Evolutionary conservation across 75 land plant genomes (phyloP), one percentile per base, ranked within the genome.

Genomic region (Cryptomeria japonica): DNA sequence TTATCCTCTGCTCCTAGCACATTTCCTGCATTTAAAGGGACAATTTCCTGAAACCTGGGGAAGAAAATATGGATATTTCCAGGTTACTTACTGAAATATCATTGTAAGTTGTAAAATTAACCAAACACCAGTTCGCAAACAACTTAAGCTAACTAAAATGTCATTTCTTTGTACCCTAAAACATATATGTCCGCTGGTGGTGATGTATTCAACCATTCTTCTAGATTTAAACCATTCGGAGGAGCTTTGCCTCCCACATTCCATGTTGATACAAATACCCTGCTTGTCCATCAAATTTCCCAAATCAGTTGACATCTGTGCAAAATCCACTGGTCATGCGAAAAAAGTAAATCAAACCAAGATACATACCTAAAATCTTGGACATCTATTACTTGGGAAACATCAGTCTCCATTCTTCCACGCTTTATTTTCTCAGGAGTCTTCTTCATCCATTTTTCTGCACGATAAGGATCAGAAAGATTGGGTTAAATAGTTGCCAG

Each of bases 171-270:
- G 25, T 92, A 98, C 99, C 99, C 99, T 51, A 98, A 88, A 31
- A 98, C 97, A 87, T 96, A 98, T 19, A 98, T 94, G 84, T 98
- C 99, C 11, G 98, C 97, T 83, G 98, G 94, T 85, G 95, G 92
- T 82, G 93, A 79, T 46, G 92, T 87, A 73, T 93, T 92, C 70
- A 98, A 92, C 99, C 99, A 98, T 80, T 94, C 95, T 76, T 94
- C 93, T 36, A 98, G 86, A 89, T 93, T 93, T 90, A 98, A 70
- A 84, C 95, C 88, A 80, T 88, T 90, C 8, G 97, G 92, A 32
- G 99, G 99, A 3, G 97, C 91, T 88, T 91, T 96, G 39, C 99
- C 99, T 46, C 95, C 99, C 84, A 98, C 99, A 87, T 98, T 98
- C 99, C 99, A 97, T 28, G 99, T 94, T 28, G 97, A 92, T 38